Percentiles rank a stretch among this genome's conserved stretches.
phyloP scores from a whole-genome alignment of 2,329 filamentous ascomycete species.

The Calonectria honghensis region DNA sequence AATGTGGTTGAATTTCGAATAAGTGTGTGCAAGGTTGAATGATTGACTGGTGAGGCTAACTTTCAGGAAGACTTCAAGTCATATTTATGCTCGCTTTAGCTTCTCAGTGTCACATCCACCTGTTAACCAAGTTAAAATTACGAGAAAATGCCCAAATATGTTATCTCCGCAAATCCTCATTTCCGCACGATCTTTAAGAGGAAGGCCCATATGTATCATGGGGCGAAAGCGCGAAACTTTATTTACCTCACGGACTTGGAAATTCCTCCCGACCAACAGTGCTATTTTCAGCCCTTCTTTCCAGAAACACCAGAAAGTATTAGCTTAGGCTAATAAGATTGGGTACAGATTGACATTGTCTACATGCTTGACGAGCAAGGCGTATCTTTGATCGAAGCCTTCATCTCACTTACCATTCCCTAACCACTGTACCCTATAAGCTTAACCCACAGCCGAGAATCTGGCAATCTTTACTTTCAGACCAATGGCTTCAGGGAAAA shows the following conservation, averaged over 20 bases:
- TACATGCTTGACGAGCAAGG: not conserved
- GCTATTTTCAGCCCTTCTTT: not conserved
- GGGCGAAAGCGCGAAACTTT: not conserved
- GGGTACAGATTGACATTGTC: not conserved
- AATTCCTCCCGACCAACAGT: not conserved
- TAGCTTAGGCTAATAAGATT: not conserved
- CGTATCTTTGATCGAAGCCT: no score
- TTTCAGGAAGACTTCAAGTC: not conserved
- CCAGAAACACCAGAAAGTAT: not conserved
- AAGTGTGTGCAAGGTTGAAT: not conserved
- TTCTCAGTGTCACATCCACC: no score
- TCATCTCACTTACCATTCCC: not conserved
- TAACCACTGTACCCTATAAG: not conserved
- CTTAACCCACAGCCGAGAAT: no score
- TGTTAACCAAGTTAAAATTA: not conserved
- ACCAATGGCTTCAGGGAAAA: no score
- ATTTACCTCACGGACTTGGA: not conserved
- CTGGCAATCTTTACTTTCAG: no score
- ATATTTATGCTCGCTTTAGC: not conserved
- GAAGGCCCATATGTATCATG: not conserved
- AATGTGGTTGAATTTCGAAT: not conserved
- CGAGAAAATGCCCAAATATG: no score
- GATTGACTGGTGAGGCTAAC: not conserved
- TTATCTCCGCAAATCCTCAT: not conserved
- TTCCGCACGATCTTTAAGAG: not conserved